Percentiles rank a stretch among this genome's conserved stretches.
Conservation (phyloP, 2,329 filamentous ascomycete species). For the Calonectria honghensis region DNA sequence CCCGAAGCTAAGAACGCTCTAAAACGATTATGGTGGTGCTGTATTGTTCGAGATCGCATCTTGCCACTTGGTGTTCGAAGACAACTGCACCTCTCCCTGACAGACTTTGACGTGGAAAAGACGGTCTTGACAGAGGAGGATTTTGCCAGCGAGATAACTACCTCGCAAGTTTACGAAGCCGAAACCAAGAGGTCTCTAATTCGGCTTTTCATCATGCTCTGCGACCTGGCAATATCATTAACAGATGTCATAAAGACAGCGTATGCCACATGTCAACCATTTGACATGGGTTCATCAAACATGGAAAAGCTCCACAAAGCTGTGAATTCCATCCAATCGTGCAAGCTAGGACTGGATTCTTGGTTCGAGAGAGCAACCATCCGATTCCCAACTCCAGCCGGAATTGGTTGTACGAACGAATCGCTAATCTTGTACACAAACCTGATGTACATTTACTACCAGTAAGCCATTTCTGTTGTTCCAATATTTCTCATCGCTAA, state of each 20-base stretch:
- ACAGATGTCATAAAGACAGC: slow-evolving; percentile 43
- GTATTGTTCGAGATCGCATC: slow-evolving; percentile 45
- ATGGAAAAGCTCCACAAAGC: slow-evolving; percentile 20
- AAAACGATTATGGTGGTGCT: slow-evolving; percentile 47
- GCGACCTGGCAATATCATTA: slow-evolving; percentile 40
- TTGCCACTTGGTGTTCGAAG: slow-evolving; percentile 40
- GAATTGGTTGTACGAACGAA: slow-evolving; percentile 24
- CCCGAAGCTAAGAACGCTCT: slow-evolving; percentile 26
- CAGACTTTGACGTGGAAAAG: slow-evolving; percentile 19
- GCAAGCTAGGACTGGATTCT: slow-evolving; percentile 12
- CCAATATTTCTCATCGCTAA: neutral
- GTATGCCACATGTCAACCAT: slow-evolving; percentile 33
- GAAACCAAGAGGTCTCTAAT: slow-evolving; percentile 37
- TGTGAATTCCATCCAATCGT: slow-evolving; percentile 18
- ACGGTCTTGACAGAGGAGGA: slow-evolving; percentile 33
- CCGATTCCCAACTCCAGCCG: slow-evolving; percentile 36
- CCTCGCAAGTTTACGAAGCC: slow-evolving; percentile 34
- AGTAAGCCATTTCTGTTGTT: slow-evolving; percentile 17
- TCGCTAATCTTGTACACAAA: slow-evolving; percentile 40
- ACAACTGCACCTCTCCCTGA: slow-evolving; percentile 39
- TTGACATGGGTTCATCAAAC: neutral
- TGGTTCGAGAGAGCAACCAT: slow-evolving; percentile 36
- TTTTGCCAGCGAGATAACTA: slow-evolving; percentile 34
- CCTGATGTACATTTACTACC: slow-evolving; percentile 45
- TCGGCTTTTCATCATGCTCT: slow-evolving; percentile 40